Conservation (phyloP, 176 grass and related monocot species). For the Zoysia japonica region DNA sequence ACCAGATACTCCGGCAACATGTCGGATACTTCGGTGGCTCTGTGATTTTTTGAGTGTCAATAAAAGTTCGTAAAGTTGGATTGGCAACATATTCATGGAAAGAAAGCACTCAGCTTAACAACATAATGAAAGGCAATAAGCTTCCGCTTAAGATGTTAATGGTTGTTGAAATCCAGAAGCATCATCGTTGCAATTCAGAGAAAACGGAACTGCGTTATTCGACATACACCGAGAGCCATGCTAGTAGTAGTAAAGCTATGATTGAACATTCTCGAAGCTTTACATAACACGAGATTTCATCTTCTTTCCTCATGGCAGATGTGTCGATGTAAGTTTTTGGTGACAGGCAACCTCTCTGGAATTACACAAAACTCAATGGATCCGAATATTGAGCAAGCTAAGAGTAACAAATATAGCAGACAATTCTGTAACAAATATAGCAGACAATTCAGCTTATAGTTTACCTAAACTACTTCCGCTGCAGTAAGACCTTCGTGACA, state of each 20-base stretch:
- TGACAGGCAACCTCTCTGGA: neutral
- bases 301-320: neutral
- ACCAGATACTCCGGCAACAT: too few relatives aligned
- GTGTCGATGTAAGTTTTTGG: neutral
- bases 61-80: neutral
- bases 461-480: neutral
- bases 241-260: neutral
- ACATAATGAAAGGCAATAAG: slow-evolving; percentile 14
- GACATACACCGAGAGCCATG: neutral
- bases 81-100: slow-evolving; percentile 20
- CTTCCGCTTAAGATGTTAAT: slow-evolving; percentile 4
- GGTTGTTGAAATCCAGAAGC: slow-evolving; percentile 11
- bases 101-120: neutral
- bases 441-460: neutral
- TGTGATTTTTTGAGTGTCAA: too few relatives aligned
- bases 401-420: too few relatives aligned
- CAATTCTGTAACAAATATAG: too few relatives aligned
- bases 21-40: too few relatives aligned
- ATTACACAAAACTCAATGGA: neutral
- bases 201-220: neutral
- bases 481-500: neutral
- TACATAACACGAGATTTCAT: neutral
- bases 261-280: neutral
- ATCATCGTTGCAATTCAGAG: neutral
- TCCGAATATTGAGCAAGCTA: neutral